Evolutionary conservation across 441 rosid genomes (phyloP), one percentile per base, ranked within the genome.

Genomic region (Erodium chrysanthum): DNA sequence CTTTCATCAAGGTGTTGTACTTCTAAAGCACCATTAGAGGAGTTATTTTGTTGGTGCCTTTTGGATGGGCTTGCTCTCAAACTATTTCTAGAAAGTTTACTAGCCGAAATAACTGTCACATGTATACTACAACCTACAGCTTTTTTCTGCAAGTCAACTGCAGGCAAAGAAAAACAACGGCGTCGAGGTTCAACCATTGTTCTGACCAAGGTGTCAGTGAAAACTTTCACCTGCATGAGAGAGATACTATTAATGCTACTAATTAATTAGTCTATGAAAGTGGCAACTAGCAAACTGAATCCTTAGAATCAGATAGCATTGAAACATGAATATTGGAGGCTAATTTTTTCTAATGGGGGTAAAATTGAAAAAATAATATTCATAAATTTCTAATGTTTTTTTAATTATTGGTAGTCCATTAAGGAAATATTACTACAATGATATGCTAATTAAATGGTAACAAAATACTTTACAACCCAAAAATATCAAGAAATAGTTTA

Each of bases 101-200:
- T 83, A 20, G 87, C 96, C 22, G 97, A 89, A 71, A 85, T 71
- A 1, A 91, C 96, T 1, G 85, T 84, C 65, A 93, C 97, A 14
- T 88, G 77, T 67, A 91, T 72, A 66, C 81, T 84, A 68, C 98
- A 96, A 14, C 92, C 93, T 27, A 91, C 84, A 42, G 88, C 96
- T 74, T 82, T 89, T 80, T 91, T 93, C 81, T 86, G 80, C 71
- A 93, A 85, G 71, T 93, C 90, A 0, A 76, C 81, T 1, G 93
- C 86, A 0, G 98, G 92, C 74, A 93, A 77, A 31, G 93, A 82
- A 70, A 67, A 80, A 78, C 97, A 91, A 54, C 84, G 89, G 0
- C 97, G 87, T 12, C 83, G 86, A 71, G 98, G 98, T 72, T 93
- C 98, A 33, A 93, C 95, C 98, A 91, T 88, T 63, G 88, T 93